Base-by-base conservation (phyloP, 768 basidiomycete genomes). In the Kwoniella bestiolae region DNA sequence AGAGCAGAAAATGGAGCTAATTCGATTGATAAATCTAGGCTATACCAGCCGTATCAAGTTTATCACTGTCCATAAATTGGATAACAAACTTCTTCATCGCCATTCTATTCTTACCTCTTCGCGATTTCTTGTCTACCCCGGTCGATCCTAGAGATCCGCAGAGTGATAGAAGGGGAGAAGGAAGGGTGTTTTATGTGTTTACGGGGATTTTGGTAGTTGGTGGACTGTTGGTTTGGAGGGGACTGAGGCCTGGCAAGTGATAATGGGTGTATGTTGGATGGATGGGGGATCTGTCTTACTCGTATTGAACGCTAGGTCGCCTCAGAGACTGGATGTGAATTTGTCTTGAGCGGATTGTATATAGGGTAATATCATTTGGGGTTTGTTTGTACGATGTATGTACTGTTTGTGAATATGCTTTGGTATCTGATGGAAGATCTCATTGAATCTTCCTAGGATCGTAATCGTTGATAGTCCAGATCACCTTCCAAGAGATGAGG, bases 171-270 rank as follows among this genome's bases (percentile, higher is more conserved):
- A 75, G 76, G 56, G 89, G 90, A 69, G 89, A 91, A 73, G 93
- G 93, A n/a, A 85, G 90, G 50, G 88, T 97, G 2, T 97, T 97
- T 78, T 94, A 89, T 72, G 82, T 94, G 3, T 97, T 95, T 75
- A 89, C 87, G 2, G 84, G 74, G 0, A 72, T 89, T 12, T 82
- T 94, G 32, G 68, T 75, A 2, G 28, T 78, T 0, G 71, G 80
- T 7, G 70, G 63, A 0, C 7, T 81, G 3, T 66, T 76, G 5
- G 70, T 77, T 11, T 73, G 63, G 63, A 62, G 69, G 31, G 73
- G 76, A 16, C 56, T 75, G 26, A 38, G 46, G 32, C n/a, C 57
- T 29, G 57, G 57, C 7, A 41, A 46, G 28, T 57, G 18, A 57
- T 28, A 18, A 41, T 41, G 12, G 7, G 38, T 3, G 5, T 16